Evolutionary conservation across 1,284 basidiomycete genomes (phyloP).

Genomic region (Apiotrichum porosum): DNA sequence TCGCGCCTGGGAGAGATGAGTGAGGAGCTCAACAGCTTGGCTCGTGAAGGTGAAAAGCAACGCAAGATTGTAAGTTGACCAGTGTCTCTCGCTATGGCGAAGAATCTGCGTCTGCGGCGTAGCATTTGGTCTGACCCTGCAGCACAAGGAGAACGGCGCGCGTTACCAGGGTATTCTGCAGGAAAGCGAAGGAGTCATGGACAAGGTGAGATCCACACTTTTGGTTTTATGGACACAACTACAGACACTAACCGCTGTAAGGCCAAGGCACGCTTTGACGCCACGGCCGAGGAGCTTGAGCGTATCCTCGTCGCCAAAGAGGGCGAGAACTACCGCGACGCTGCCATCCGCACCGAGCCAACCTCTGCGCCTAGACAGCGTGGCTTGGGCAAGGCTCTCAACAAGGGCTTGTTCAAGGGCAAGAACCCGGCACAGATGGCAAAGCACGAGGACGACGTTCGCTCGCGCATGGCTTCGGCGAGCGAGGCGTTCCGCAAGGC

Average conservation of each 20-base stretch:
- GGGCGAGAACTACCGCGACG: slow-evolving; percentile 81
- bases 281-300: slow-evolving; percentile 90
- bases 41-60: slow-evolving; percentile 89
- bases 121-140: too few species aligned
- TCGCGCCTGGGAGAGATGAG: slow-evolving; percentile 88
- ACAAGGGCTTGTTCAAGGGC: slow-evolving; percentile 87
- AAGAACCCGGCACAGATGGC: slow-evolving; percentile 90
- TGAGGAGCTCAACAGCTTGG: slow-evolving; percentile 79
- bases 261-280: slow-evolving; percentile 76
- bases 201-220: slow-evolving; percentile 70
- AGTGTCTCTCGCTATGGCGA: too few species aligned
- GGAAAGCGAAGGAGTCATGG: slow-evolving; percentile 81
- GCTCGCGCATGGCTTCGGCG: slow-evolving; percentile 73
- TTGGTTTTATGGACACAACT: slow-evolving; percentile 4
- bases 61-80: slow-evolving; percentile 68
- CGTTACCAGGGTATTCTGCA: slow-evolving; percentile 82
- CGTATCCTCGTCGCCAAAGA: slow-evolving; percentile 90
- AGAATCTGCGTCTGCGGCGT: too few species aligned
- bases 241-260: too few species aligned
- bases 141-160: slow-evolving; percentile 84
- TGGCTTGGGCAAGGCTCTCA: slow-evolving; percentile 64
- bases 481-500: slow-evolving; percentile 88
- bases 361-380: slow-evolving; percentile 6
- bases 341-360: slow-evolving; percentile 55
- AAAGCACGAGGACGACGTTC: slow-evolving; percentile 90